phyloP scores from a whole-genome alignment of 345 rosid species.

The Psidium guajava region DNA sequence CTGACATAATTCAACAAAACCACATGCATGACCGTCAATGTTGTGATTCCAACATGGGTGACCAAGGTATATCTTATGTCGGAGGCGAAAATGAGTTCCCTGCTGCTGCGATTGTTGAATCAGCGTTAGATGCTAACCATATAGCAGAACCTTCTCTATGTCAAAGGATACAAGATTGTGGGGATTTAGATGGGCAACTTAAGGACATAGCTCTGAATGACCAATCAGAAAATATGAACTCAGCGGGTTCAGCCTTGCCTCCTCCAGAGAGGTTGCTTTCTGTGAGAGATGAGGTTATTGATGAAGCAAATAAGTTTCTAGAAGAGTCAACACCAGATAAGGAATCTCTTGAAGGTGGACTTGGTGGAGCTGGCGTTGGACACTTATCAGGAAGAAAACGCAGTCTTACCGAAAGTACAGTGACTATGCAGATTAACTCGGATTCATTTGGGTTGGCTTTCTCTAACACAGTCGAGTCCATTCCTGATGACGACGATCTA shows the following conservation, averaged over 20 bases:
- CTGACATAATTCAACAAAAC: not conserved
- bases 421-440: slow-evolving; percentile 54
- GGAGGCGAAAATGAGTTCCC: slow-evolving; percentile 19
- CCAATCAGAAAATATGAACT: slow-evolving; percentile 22
- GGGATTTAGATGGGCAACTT: slow-evolving; percentile 23
- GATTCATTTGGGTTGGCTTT: slow-evolving; percentile 54
- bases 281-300: slow-evolving; percentile 31
- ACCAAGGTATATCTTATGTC: slow-evolving; percentile 6
- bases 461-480: slow-evolving; percentile 45
- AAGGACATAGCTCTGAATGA: slow-evolving; percentile 16
- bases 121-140: slow-evolving; percentile 21
- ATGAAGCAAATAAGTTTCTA: slow-evolving; percentile 32
- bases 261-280: slow-evolving; percentile 77
- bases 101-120: slow-evolving; percentile 6
- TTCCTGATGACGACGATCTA: slow-evolving; percentile 95
- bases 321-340: slow-evolving; percentile 55
- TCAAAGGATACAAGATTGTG: slow-evolving; percentile 23
- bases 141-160: slow-evolving; percentile 20
- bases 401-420: slow-evolving; percentile 61
- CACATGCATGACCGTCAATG: not conserved
- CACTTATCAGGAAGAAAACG: slow-evolving; percentile 63
- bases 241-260: slow-evolving; percentile 34
- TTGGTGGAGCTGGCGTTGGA: slow-evolving; percentile 24
- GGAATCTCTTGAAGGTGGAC: slow-evolving; percentile 30
- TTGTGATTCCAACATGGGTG: slow-evolving; percentile 22